These are phyloP conservation scores for Clonostachys solani DNA, from an alignment of 2,329 filamentous ascomycete genomes.

Conservation along the genomic window DNA sequence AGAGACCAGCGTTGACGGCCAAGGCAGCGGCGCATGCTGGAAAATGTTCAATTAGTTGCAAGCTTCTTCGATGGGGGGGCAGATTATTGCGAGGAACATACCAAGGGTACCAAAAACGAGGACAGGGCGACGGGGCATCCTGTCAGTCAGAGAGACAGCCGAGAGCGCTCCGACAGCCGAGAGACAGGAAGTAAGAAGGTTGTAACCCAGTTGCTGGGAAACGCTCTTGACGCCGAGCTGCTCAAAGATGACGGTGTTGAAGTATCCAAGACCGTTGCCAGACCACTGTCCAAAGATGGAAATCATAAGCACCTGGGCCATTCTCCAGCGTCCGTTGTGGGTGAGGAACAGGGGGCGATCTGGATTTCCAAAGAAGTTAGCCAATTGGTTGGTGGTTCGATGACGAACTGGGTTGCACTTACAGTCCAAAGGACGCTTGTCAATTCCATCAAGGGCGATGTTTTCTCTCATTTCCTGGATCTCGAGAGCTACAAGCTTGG, in stretches of 20 bases:
- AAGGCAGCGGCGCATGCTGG: too few relatives aligned
- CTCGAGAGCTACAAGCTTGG: slow-evolving; percentile 30
- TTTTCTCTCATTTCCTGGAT: slow-evolving; percentile 33
- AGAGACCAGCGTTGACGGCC: too few relatives aligned
- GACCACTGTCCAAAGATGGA: slow-evolving; percentile 42
- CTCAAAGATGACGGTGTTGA: too few relatives aligned
- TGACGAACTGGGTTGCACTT: slow-evolving; percentile 37
- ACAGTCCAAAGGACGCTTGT: slow-evolving; percentile 10
- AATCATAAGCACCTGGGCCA: slow-evolving; percentile 13
- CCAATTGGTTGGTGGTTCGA: slow-evolving; percentile 33
- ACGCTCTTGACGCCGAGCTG: too few relatives aligned
- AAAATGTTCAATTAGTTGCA: slow-evolving; percentile 3
- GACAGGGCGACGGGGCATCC: too few relatives aligned
- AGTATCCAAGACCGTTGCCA: slow-evolving; percentile 18
- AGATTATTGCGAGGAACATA: slow-evolving; percentile 21
- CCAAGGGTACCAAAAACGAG: too few relatives aligned
- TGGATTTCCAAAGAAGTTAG: slow-evolving; percentile 37
- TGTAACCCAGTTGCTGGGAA: too few relatives aligned
- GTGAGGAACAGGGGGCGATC: slow-evolving; percentile 37
- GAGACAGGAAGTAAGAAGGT: too few relatives aligned
- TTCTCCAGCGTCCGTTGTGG: too few relatives aligned
- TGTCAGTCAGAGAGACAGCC: too few relatives aligned
- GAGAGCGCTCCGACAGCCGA: too few relatives aligned
- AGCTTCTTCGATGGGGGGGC: slow-evolving; percentile 26
- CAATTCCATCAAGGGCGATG: too few relatives aligned